Conservation (phyloP, 352 stramenopile species). For the Achlya hypogyna region DNA sequence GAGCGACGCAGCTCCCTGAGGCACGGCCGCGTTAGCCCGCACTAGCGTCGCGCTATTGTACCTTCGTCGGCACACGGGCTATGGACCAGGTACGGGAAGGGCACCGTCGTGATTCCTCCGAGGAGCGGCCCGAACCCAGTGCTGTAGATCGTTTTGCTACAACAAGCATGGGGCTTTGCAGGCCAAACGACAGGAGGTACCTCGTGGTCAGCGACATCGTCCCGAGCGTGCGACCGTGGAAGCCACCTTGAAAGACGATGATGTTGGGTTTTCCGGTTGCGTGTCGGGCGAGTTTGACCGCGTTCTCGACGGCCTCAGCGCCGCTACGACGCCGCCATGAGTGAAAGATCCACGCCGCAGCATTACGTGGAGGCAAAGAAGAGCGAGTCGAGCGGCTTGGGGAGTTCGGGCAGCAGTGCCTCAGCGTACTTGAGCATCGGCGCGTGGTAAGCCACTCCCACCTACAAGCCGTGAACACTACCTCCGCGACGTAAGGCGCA, state of each 20-base stretch:
- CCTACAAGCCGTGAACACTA: conserved; percentile 6
- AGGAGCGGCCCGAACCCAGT: conserved; percentile 80
- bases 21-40: too few species aligned
- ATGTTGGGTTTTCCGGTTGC: conserved; percentile 84
- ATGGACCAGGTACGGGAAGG: conserved; percentile 84
- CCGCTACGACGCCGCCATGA: conserved; percentile 32
- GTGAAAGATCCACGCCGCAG: background rate
- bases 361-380: conserved; percentile 78
- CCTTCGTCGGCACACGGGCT: conserved; percentile 72
- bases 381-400: conserved; percentile 77
- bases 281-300: conserved; percentile 87
- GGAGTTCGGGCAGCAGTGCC: conserved; percentile 61
- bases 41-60: conserved; percentile 15
- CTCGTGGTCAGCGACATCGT: conserved; percentile 88
- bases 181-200: background rate
- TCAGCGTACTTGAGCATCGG: conserved; percentile 87
- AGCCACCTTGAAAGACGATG: conserved; percentile 88
- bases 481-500: background rate
- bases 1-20: conserved; percentile 50
- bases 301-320: conserved; percentile 90
- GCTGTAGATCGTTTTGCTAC: conserved; percentile 85
- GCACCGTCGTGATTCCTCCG: conserved; percentile 69
- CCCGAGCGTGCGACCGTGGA: conserved; percentile 87
- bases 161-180: background rate
- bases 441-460: conserved; percentile 90